Percentiles rank a stretch among this genome's conserved stretches.
Evolutionary conservation across 495 filamentous ascomycete genomes (phyloP).

Genomic region (Penicillium soppii): DNA sequence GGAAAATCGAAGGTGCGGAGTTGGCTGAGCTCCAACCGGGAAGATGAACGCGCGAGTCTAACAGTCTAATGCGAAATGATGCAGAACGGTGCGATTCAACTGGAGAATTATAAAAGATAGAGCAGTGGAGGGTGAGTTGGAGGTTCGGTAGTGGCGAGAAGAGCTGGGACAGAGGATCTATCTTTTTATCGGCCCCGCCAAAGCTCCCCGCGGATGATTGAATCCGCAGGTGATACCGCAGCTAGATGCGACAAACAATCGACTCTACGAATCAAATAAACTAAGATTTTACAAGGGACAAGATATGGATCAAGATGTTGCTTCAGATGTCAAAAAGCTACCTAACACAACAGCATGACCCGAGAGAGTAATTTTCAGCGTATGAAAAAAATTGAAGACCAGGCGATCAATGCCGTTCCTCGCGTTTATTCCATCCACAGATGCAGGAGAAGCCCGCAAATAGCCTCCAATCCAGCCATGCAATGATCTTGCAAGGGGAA

Average conservation of each 20-base stretch:
- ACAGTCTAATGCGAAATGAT: too few species aligned
- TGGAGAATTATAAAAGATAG: neutral
- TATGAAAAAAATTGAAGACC: slow-evolving; percentile 54
- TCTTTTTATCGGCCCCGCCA: slow-evolving; percentile 17
- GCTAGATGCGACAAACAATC: neutral
- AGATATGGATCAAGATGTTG: slow-evolving; percentile 18
- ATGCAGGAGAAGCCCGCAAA: slow-evolving; percentile 36
- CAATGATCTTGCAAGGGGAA: slow-evolving; percentile 28
- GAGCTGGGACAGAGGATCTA: neutral
- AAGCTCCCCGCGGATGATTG: slow-evolving; percentile 12
- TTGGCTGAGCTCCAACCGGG: too few species aligned
- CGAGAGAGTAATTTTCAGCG: slow-evolving; percentile 36
- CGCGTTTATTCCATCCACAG: slow-evolving; percentile 59
- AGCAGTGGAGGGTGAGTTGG: neutral
- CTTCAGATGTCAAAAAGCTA: slow-evolving; percentile 23
- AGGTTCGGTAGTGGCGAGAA: neutral
- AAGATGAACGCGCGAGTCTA: too few species aligned
- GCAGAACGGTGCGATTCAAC: too few species aligned
- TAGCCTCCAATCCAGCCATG: slow-evolving; percentile 39
- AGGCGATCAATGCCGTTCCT: slow-evolving; percentile 56
- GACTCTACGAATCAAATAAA: neutral
- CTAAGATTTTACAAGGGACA: neutral
- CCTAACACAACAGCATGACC: slow-evolving; percentile 23
- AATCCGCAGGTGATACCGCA: neutral
- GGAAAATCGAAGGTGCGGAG: too few species aligned